Evolutionary conservation across 2,329 filamentous ascomycete species (phyloP), one percentile per base, ranked within the genome.

Genomic region (Xylariomycetidae sp.): DNA sequence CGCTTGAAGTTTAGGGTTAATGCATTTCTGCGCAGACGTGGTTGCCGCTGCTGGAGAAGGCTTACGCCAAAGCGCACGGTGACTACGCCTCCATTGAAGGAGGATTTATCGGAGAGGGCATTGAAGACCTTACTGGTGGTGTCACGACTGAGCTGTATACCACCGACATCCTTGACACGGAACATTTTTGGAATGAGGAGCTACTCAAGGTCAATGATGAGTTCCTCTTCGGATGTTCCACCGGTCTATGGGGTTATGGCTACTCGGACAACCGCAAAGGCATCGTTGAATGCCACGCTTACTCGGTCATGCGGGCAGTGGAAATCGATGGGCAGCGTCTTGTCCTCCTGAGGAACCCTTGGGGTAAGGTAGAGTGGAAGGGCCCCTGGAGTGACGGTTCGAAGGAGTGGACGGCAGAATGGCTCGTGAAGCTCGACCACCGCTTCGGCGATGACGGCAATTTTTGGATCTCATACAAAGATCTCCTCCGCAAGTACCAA

Each of bases 341-440:
- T 1, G 63, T 87, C 3, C 70, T 79, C 31, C 62, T 86, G 24
- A 73, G 69, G 43, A 92, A 92, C 47, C 86, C 86, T 0, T 92
- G 85, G 85, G 86, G 85, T 1, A 77, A 78, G 43, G 76, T 74
- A 19, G 85, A 88, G 58, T 92, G 85, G 85, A 82, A 75, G 19
- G 86, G 86, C 2, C 68, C 83, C 2, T 92, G 85, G 85, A 80
- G 75, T 4, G 86, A 92, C 50, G 86, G 86, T 0, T 86, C 82
- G 6, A 83, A 85, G 48, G 80, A 90, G 57, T 93, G 86, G 86
- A 90, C 83, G 1, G 68, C 83, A 0, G 79, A 88, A 45, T 86
- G 82, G 74, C 78, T 90, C 59, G 61, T 77, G 39, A 78, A 81
- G 47, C 68, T 92, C 1, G 68, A 72, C 28, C 83, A 89, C 53